These are phyloP conservation scores for Elongisporangium undulatum DNA, from an alignment of 352 stramenopile genomes.

Conservation along the genomic window DNA sequence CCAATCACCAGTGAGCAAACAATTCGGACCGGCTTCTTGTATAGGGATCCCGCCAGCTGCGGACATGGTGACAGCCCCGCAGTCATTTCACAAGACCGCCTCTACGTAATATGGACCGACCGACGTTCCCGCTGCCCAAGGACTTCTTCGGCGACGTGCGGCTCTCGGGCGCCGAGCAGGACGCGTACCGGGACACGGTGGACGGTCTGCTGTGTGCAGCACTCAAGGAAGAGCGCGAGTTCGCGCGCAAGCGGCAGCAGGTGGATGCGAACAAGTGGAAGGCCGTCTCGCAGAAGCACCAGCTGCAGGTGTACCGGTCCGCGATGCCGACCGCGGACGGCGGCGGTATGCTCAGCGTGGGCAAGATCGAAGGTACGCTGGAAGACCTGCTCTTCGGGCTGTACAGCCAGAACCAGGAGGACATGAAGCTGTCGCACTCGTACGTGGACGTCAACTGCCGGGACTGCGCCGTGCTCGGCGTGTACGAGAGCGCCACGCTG, in stretches of 20 bases:
- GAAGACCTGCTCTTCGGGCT: constrained; percentile 11
- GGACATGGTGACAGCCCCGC: neutral
- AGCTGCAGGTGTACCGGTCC: neutral
- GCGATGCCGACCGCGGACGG: neutral
- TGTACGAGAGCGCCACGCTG: constrained; percentile 12
- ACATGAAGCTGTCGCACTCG: constrained; percentile 11
- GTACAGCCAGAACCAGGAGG: constrained; percentile 15
- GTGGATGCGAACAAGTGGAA: neutral
- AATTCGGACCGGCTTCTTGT: neutral
- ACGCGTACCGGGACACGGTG: neutral
- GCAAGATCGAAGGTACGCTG: constrained; percentile 9
- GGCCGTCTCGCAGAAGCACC: neutral
- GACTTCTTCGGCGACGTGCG: neutral
- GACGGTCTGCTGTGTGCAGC: neutral
- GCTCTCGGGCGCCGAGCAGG: neutral
- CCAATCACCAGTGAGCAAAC: neutral
- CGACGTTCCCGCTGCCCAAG: neutral
- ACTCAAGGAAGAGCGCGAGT: neutral
- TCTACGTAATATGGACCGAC: neutral
- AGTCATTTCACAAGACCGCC: neutral
- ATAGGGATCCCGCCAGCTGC: neutral
- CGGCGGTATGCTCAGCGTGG: constrained; percentile 11
- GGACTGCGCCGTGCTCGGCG: constrained; percentile 18
- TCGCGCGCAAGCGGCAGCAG: neutral
- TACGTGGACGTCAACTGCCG: constrained; percentile 14